Base-by-base conservation (phyloP, 768 basidiomycete genomes). In the Kwoniella mangroviensis region DNA sequence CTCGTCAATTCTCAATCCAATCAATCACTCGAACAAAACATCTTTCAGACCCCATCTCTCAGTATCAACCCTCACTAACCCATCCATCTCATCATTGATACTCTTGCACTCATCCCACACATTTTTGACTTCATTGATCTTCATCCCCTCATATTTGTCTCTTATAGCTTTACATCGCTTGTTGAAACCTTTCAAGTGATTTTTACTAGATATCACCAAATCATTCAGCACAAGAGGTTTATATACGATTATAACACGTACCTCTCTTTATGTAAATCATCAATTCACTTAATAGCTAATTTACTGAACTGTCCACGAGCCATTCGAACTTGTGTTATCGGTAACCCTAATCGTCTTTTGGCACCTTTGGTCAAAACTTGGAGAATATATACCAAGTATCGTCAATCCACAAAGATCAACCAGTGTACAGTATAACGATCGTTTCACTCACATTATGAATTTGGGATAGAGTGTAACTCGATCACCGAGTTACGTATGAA, bases 251-350 rank as follows among this genome's bases (percentile, higher is more conserved):
- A 34, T 3, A 19, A n/a, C 11, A 56, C 64, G 11, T 21, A 65
- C 64, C 54, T 65, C 34, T 65, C n/a, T 17, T 56, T 65, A 22
- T 65, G 54, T 12, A 56, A 34, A 13, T 55, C 4, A 7, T 65
- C 40, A 15, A 56, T 40, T n/a, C 12, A 40, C 24, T 43, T 56
- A 7, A 4, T 42, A 9, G 64, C 64, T 4, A 42, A 22, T 15
- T 41, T n/a, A 7, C 64, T 53, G 34, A 65, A 41, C 15, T 65
- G 54, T 6, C 34, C 53, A 11, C 53, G 10, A 19, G 54, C 45
- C 19, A 65, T 22, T n/a, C 53, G n/a, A 11, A 28, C 53, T 12
- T 56, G 34, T 54, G 43, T 65, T 17, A 24, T 52, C n/a, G 63
- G 49, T 17, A 19, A 19, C 13, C 40, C 52, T 11, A 63, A 52